Conservation (phyloP, 1,284 basidiomycete species). For the Ustilago lituana region DNA sequence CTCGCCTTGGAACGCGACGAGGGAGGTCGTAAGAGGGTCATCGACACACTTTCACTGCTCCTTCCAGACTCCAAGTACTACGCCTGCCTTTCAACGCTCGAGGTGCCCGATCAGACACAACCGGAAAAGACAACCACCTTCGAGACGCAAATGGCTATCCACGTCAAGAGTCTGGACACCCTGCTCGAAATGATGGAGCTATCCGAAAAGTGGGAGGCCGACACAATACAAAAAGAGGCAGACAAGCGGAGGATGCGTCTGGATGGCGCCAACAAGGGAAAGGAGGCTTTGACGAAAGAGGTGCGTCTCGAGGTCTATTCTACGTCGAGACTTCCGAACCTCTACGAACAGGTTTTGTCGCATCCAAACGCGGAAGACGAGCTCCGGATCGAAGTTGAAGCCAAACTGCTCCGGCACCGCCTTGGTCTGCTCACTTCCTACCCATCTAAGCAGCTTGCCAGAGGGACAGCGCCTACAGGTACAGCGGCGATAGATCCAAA, state of each 20-base stretch:
- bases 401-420: conserved; percentile 53
- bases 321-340: conserved; percentile 44
- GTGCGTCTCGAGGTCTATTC: conserved; percentile 49
- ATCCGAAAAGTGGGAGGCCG: conserved; percentile 49
- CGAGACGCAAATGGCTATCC: conserved; percentile 74
- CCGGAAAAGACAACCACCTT: conserved; percentile 71
- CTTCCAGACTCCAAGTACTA: conserved; percentile 81
- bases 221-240: conserved; percentile 52
- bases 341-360: conserved; percentile 58
- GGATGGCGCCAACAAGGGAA: conserved; percentile 55
- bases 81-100: conserved; percentile 75
- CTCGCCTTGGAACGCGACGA: conserved; percentile 75
- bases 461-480: conserved; percentile 28
- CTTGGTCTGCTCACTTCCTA: conserved; percentile 46
- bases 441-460: conserved; percentile 32
- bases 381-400: conserved; percentile 53
- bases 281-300: conserved; percentile 46
- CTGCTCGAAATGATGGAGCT: conserved; percentile 56
- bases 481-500: conserved; percentile 33
- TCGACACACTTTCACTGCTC: conserved; percentile 74
- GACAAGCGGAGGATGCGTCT: conserved; percentile 58
- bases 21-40: conserved; percentile 67
- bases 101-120: conserved; percentile 79
- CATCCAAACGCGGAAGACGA: conserved; percentile 58
- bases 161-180: conserved; percentile 70